Conservation (phyloP, 345 rosid species). For the Eucalyptus grandis region DNA sequence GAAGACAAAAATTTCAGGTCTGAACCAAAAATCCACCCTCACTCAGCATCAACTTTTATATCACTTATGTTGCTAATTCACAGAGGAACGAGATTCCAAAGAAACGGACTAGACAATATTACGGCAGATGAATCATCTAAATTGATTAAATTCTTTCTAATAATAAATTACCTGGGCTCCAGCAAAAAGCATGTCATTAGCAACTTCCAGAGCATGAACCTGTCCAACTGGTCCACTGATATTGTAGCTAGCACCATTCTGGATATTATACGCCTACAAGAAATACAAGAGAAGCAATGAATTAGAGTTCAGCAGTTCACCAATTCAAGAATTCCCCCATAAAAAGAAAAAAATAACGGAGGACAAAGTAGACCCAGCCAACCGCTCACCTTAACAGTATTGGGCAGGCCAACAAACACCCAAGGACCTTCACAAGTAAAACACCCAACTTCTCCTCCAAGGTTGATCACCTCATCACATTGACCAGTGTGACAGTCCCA, state of each 20-base stretch:
- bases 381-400: constrained; percentile 27
- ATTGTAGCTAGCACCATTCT: constrained; percentile 11
- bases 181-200: constrained; percentile 34
- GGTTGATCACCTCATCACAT: constrained; percentile 6
- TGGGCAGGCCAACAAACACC: constrained; percentile 49
- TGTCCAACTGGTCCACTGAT: constrained; percentile 34
- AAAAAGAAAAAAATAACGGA: background rate
- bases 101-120: background rate
- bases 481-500: constrained; percentile 56
- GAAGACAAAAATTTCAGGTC: background rate
- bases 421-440: constrained; percentile 42
- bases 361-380: background rate
- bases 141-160: background rate
- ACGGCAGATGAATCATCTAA: background rate
- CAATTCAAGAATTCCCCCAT: background rate
- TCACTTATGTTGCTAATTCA: background rate
- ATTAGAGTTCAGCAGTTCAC: background rate
- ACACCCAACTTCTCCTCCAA: constrained; percentile 34
- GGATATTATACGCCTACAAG: constrained; percentile 38
- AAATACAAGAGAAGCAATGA: background rate
- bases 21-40: background rate
- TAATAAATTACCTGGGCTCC: constrained; percentile 34
- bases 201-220: constrained; percentile 26
- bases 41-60: background rate
- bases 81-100: background rate